Evolutionary conservation across 2,329 filamentous ascomycete genomes (phyloP), one percentile per base, ranked within the genome.

Genomic region (Apiospora sp.): DNA sequence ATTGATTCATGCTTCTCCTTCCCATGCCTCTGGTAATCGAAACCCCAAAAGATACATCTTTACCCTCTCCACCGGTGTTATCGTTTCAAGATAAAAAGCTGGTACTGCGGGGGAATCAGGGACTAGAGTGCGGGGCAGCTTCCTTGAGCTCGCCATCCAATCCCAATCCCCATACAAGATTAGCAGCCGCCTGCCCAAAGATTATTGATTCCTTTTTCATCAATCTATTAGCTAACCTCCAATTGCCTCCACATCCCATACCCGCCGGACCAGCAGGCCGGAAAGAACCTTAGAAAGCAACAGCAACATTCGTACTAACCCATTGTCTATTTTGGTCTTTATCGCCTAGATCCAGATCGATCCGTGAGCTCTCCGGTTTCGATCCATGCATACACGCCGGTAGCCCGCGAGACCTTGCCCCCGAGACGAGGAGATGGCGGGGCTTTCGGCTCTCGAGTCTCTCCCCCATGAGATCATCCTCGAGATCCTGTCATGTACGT

Each of bases 381-480:
- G 22, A 27, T 34, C 51, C 51, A 58, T 58, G 27, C 27, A 54
- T 24, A 54, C 24, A 34, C 27, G n/a, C n/a, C n/a, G 12, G n/a
- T 24, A 51, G 49, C 10, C 49, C 49, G 49, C 13, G 49, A 51
- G 16, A 30, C 51, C 54, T 37, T 64, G 19, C 58, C 10, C 10
- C 58, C 34, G 7, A 41, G 34, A 37, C 22, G 58, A 37, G 16
- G 58, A 68, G n/a, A 78, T 76, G 77, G 78, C 77, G 73, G 73
- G 61, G 49, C 72, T 69, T 69, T 77, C 75, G 72, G 75, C 71
- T 69, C 78, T 90, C 80, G 85, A 90, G 75, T 85, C 84, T 77
- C 87, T 93, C 75, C 91, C 91, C 51, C 86, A 89, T 80, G 91
- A 93, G 83, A 88, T 92, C 74, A 79, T 92, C 72, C 84, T 91